Evolutionary conservation across 164 flowering plant genomes (phyloP), one percentile per base, ranked within the genome.

Genomic region (Tetrastigma voinierianum): DNA sequence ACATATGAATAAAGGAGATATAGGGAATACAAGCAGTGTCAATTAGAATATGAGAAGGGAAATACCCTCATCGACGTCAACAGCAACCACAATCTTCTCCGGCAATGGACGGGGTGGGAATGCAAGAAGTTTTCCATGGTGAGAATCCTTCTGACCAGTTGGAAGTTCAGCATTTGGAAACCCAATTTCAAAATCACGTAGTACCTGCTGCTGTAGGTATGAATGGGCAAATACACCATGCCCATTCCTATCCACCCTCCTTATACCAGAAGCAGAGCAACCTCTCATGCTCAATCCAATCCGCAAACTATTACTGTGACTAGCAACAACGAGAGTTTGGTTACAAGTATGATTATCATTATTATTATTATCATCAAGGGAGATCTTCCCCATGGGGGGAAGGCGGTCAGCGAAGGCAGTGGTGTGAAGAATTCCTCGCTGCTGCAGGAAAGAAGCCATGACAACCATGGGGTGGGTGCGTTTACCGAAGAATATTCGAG

Each of bases 51-150:
- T 2, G 43, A 43, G 5, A 11, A 48, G 24, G 10, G 19, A 44
- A 60, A 64, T 83, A 87, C 97, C 97, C 79, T 91, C 97, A 65
- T 91, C 97, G 13, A 91, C 85, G 70, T 91, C 97, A 59, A 91
- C 96, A 9, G 96, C 97, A 46, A 91, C 93, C n/a, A 79, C 81
- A 3, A 88, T 44, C 70, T 87, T 89, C 21, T 82, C 82, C 47
- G 72, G 72, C 59, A 57, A 44, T 17, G 65, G 61, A 10, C 48
- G 81, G 17, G 67, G 76, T 10, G 67, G 67, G 60, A 75, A 74
- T 16, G 82, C 73, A 24, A 69, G 64, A n/a, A 72, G 73, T 24
- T 68, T 78, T n/a, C 88, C 86, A 21, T 74, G 70, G 46, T 78
- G 68, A 49, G 52, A 59, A 0, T 62, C 40, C 11, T 60, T 72